These are phyloP conservation scores for Emmonsiellopsis sp. DNA, from an alignment of 2,329 filamentous ascomycete genomes.

Conservation along the genomic window DNA sequence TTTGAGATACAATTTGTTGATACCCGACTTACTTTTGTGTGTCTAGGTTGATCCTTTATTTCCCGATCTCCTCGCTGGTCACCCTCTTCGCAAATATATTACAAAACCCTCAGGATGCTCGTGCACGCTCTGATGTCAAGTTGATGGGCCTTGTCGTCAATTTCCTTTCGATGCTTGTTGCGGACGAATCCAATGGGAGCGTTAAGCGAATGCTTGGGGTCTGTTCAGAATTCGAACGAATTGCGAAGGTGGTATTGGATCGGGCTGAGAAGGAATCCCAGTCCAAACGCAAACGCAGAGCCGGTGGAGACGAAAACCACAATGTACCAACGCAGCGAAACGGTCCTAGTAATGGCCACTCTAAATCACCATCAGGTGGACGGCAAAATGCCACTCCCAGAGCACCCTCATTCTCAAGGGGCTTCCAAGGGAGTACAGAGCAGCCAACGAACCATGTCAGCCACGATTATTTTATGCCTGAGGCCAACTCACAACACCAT, in stretches of 20 bases:
- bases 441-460: not conserved
- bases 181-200: constrained; percentile 80
- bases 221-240: constrained; percentile 93
- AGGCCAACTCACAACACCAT: no score
- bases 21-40: constrained; percentile 15
- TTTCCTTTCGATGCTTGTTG: constrained; percentile 80
- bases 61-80: constrained; percentile 87
- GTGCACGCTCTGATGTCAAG: constrained; percentile 78
- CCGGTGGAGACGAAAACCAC: constrained; percentile 42
- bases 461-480: not conserved
- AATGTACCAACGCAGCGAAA: not conserved
- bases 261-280: constrained; percentile 79
- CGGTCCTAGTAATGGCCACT: not conserved
- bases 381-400: not conserved
- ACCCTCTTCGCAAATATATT: constrained; percentile 94
- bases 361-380: constrained; percentile 1
- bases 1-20: not conserved
- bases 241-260: constrained; percentile 82
- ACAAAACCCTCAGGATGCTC: constrained; percentile 84
- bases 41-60: constrained; percentile 77
- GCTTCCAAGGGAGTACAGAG: not conserved
- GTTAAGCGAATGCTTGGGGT: constrained; percentile 90
- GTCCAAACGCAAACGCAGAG: constrained; percentile 76
- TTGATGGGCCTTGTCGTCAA: constrained; percentile 89
- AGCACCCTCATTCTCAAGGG: not conserved